These are phyloP conservation scores for Teunomyces cretensis DNA, from an alignment of 805 yeast species.

Conservation along the genomic window DNA sequence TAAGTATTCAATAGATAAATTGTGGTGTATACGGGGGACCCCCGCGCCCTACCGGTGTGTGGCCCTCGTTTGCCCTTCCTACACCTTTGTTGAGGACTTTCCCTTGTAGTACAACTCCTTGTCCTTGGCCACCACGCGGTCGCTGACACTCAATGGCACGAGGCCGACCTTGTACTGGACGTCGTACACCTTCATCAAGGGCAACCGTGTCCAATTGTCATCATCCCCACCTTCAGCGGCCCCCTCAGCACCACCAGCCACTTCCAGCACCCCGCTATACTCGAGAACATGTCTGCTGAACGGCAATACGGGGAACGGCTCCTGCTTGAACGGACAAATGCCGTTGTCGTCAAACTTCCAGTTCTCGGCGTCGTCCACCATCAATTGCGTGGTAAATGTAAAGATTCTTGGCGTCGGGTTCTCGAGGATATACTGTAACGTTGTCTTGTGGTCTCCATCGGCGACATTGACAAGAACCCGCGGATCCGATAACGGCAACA, in stretches of 20 bases:
- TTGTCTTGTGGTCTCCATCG: constrained; percentile 14
- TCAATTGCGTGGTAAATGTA: constrained; percentile 54
- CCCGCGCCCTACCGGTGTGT: no score
- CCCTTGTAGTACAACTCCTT: constrained; percentile 17
- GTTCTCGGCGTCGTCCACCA: constrained; percentile 18
- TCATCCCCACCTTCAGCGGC: constrained; percentile 12
- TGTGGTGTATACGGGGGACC: no score
- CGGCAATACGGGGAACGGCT: constrained; percentile 58
- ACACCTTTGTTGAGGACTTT: no score
- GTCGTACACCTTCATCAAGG: constrained; percentile 66
- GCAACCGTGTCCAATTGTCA: constrained; percentile 41
- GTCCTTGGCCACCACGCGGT: constrained; percentile 15
- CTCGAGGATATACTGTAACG: constrained; percentile 56
- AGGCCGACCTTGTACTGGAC: constrained; percentile 64
- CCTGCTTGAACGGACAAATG: constrained; percentile 28
- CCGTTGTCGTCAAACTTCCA: constrained; percentile 26
- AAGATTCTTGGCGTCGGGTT: constrained; percentile 74
- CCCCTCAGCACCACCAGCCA: no score
- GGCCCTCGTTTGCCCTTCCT: no score
- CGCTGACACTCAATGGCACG: constrained; percentile 36
- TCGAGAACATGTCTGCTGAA: constrained; percentile 49
- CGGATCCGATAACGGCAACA: constrained; percentile 68
- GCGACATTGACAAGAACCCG: constrained; percentile 52
- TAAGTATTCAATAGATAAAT: not conserved
- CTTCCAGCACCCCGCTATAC: constrained; percentile 16